These are phyloP conservation scores for sorghum (Sorghum bicolor) DNA, from an alignment of 176 grass and related monocot genomes.

Conservation along the genomic window DNA sequence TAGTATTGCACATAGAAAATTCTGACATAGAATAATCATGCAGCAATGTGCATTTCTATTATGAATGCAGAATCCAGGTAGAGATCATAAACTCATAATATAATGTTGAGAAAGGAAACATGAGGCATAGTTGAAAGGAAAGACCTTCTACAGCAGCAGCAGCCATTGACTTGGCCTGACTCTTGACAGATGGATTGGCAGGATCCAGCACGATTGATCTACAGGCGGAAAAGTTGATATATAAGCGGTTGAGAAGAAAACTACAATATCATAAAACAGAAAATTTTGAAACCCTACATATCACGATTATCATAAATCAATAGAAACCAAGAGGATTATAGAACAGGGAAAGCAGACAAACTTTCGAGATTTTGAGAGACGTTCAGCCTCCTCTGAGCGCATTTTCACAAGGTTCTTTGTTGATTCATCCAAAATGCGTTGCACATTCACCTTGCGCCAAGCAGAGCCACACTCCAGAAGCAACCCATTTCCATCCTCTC, in stretches of 20 bases:
- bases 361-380: conserved; percentile 87
- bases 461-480: conserved; percentile 83
- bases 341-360: conserved; percentile 58
- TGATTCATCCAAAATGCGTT: conserved; percentile 92
- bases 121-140: conserved; percentile 34
- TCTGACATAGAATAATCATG: not conserved
- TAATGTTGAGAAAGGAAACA: conserved; percentile 32
- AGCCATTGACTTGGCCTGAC: conserved; percentile 91
- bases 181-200: conserved; percentile 94
- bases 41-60: conserved; percentile 20
- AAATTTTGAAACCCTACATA: not conserved
- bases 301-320: conserved; percentile 27
- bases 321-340: conserved; percentile 26
- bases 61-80: not conserved
- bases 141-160: conserved; percentile 84
- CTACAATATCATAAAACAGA: conserved; percentile 20
- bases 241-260: conserved; percentile 9
- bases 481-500: conserved; percentile 83
- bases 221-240: conserved; percentile 20
- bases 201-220: conserved; percentile 92
- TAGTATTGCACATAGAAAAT: conserved; percentile 3
- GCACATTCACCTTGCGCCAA: conserved; percentile 92
- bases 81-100: conserved; percentile 9
- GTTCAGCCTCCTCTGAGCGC: conserved; percentile 93
- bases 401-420: conserved; percentile 95